A percentile compares a stretch with the other conserved stretches of the same genome.
Conservation (phyloP, 2,329 filamentous ascomycete species). For the Aspergillus eucalypticola region DNA sequence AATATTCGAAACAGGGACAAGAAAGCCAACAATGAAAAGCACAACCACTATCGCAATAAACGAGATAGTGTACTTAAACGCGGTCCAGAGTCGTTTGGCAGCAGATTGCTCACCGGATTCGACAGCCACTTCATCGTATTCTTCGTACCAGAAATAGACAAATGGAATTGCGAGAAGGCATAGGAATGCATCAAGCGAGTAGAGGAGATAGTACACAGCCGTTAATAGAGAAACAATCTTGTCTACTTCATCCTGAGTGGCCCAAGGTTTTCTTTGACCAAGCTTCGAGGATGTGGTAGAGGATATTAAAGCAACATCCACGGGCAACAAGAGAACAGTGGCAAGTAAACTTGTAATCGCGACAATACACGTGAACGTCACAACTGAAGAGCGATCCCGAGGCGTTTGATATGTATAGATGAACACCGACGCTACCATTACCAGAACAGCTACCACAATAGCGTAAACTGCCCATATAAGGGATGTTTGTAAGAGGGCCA, state of each 20-base stretch:
- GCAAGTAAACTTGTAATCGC: slow-evolving; percentile 85
- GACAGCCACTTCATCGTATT: slow-evolving; percentile 87
- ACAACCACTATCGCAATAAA: slow-evolving; percentile 75
- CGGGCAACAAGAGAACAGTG: slow-evolving; percentile 86
- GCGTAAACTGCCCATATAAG: slow-evolving; percentile 96
- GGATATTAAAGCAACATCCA: slow-evolving; percentile 92
- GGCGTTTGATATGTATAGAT: slow-evolving; percentile 90
- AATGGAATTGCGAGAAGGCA: slow-evolving; percentile 91
- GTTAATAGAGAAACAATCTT: slow-evolving; percentile 78
- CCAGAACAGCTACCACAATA: slow-evolving; percentile 73
- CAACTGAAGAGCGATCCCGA: slow-evolving; percentile 77
- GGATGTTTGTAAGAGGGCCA: slow-evolving; percentile 77
- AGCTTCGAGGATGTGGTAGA: slow-evolving; percentile 74
- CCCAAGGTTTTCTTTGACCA: slow-evolving; percentile 92
- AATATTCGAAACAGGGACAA: slow-evolving; percentile 76
- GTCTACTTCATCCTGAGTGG: slow-evolving; percentile 75
- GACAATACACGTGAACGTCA: slow-evolving; percentile 82
- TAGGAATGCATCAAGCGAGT: slow-evolving; percentile 85
- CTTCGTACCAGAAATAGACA: slow-evolving; percentile 97
- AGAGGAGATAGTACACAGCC: slow-evolving; percentile 88
- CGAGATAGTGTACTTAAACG: slow-evolving; percentile 84
- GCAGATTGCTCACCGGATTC: slow-evolving; percentile 75
- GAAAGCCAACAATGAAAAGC: slow-evolving; percentile 90
- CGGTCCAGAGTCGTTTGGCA: slow-evolving; percentile 72
- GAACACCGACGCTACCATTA: slow-evolving; percentile 77